phyloP scores from a whole-genome alignment of 768 basidiomycete species.

The Leccinum variicolor region DNA sequence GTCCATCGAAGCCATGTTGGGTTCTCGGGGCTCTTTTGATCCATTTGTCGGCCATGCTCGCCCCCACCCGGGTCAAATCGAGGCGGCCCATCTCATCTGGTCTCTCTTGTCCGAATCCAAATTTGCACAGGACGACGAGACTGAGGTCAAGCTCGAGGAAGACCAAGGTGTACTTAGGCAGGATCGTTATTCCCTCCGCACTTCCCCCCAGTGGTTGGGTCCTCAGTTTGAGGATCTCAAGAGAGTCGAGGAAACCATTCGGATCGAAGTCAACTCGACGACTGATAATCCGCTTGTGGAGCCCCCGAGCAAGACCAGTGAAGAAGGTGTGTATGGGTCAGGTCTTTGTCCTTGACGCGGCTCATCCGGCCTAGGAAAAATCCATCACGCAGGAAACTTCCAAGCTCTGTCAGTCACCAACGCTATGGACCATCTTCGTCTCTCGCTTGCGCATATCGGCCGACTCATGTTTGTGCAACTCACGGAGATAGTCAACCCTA shows the following conservation, averaged over 20 bases:
- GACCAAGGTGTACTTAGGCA: slow-evolving; percentile 76
- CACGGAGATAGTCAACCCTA: slow-evolving; percentile 53
- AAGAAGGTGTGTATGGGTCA: slow-evolving; percentile 14
- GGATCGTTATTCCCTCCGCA: slow-evolving; percentile 66
- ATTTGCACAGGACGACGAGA: slow-evolving; percentile 64
- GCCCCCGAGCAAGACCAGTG: slow-evolving; percentile 60
- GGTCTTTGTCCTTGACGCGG: background rate
- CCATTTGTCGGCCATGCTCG: slow-evolving; percentile 75
- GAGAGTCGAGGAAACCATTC: slow-evolving; percentile 57
- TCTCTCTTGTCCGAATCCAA: slow-evolving; percentile 64
- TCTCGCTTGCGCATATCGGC: slow-evolving; percentile 66
- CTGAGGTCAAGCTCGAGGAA: slow-evolving; percentile 70
- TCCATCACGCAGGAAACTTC: slow-evolving; percentile 88
- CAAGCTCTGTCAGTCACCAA: slow-evolving; percentile 85
- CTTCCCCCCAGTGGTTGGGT: slow-evolving; percentile 81
- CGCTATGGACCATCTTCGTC: slow-evolving; percentile 84
- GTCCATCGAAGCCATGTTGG: slow-evolving; percentile 79
- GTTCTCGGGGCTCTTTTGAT: slow-evolving; percentile 67
- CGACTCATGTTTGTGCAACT: slow-evolving; percentile 66
- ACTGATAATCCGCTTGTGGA: slow-evolving; percentile 89
- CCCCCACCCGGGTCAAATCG: slow-evolving; percentile 85
- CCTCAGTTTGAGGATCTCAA: slow-evolving; percentile 82
- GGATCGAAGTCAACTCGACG: slow-evolving; percentile 80
- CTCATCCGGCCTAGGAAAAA: slow-evolving; percentile 34
- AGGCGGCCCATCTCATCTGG: slow-evolving; percentile 67